Evolutionary conservation across 345 rosid genomes (phyloP).

Genomic region (Boechera stricta): DNA sequence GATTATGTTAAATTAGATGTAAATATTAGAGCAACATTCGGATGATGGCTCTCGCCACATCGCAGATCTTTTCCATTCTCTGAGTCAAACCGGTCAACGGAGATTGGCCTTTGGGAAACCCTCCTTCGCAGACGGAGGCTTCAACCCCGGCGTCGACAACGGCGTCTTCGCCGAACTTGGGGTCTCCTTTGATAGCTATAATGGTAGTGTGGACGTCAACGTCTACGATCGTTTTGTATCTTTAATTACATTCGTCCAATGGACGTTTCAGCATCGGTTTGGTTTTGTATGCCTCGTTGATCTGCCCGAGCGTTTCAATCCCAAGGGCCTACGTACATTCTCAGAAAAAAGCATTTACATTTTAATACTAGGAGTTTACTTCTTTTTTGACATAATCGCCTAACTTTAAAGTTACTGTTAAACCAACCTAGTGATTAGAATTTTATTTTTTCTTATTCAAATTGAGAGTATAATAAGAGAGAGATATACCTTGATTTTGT

Average conservation of each 20-base stretch:
- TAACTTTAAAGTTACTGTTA: background rate
- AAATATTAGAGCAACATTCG: conserved; percentile 22
- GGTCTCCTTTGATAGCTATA: conserved; percentile 46
- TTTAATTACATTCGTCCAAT: conserved; percentile 43
- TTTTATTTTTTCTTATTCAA: background rate
- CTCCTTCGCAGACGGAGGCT: conserved; percentile 43
- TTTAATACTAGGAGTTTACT: background rate
- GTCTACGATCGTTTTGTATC: conserved; percentile 50
- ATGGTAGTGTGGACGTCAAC: conserved; percentile 41
- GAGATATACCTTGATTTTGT: conserved; percentile 36
- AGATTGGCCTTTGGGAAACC: conserved; percentile 34
- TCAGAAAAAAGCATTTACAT: background rate
- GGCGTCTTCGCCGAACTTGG: conserved; percentile 44
- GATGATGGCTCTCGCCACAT: conserved; percentile 48
- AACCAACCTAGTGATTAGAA: background rate
- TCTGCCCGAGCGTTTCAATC: conserved; percentile 25
- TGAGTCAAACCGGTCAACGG: conserved; percentile 43
- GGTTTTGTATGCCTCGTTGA: conserved; percentile 31
- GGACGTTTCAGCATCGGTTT: conserved; percentile 41
- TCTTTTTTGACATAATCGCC: background rate
- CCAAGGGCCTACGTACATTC: conserved; percentile 17
- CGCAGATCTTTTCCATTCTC: conserved; percentile 40
- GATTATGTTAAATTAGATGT: background rate
- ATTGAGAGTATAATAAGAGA: background rate
- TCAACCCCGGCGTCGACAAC: conserved; percentile 40